Percentiles rank a stretch among this genome's conserved stretches.
phyloP scores from a whole-genome alignment of 2,329 filamentous ascomycete species.

The Mariannaea elegans region DNA sequence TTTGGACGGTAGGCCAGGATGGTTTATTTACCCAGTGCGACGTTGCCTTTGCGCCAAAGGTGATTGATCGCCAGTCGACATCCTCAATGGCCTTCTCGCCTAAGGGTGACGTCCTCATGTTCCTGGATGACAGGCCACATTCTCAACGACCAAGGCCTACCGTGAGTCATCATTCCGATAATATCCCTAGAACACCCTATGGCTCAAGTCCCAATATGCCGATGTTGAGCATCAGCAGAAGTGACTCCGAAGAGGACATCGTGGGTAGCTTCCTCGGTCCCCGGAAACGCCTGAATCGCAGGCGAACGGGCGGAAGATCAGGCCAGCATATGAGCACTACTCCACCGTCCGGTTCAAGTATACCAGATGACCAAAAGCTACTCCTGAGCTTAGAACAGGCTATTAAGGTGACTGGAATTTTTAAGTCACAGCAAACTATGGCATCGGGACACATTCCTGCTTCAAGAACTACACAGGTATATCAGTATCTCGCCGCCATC shows the following conservation, averaged over 20 bases:
- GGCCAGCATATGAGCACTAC: slow-evolving; percentile 61
- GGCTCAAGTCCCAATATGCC: slow-evolving; percentile 59
- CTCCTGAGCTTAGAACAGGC: slow-evolving; percentile 65
- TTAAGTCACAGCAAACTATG: slow-evolving; percentile 70
- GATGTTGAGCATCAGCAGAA: slow-evolving; percentile 65
- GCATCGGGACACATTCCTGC: slow-evolving; percentile 66
- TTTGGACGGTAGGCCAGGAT: slow-evolving; percentile 73
- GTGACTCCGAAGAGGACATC: slow-evolving; percentile 72
- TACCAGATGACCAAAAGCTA: slow-evolving; percentile 47
- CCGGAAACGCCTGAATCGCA: slow-evolving; percentile 50
- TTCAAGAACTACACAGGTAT: slow-evolving; percentile 58
- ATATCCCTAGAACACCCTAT: slow-evolving; percentile 52
- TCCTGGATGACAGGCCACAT: slow-evolving; percentile 66
- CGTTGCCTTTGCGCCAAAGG: slow-evolving; percentile 69
- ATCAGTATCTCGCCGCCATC: slow-evolving; percentile 63
- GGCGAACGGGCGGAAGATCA: slow-evolving; percentile 56
- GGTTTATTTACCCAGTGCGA: slow-evolving; percentile 72
- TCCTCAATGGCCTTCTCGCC: slow-evolving; percentile 70
- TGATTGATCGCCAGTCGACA: slow-evolving; percentile 69
- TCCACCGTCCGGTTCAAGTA: slow-evolving; percentile 54
- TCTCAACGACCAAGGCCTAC: slow-evolving; percentile 53
- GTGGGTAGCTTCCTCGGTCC: slow-evolving; percentile 67
- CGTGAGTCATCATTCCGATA: slow-evolving; percentile 45
- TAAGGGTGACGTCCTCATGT: slow-evolving; percentile 66
- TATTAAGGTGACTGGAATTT: slow-evolving; percentile 65